phyloP scores from a whole-genome alignment of 306 rosid genomes.

The Pueraria montana region DNA sequence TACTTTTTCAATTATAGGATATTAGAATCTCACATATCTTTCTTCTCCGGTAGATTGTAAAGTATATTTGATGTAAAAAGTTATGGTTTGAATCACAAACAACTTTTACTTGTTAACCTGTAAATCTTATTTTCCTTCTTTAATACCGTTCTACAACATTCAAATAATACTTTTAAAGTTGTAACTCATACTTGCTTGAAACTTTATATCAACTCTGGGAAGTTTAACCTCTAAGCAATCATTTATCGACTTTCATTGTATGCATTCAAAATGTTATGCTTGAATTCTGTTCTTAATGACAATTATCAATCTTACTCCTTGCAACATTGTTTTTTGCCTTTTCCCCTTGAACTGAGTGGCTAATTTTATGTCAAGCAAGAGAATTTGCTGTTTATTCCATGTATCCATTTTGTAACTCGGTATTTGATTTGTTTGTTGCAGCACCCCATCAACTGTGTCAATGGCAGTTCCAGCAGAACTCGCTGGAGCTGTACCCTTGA shows the following conservation, averaged over 20 bases:
- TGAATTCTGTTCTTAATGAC: constrained; percentile 26
- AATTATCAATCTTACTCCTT: constrained; percentile 14
- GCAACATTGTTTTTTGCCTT: not conserved
- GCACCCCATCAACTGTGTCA: constrained; percentile 80
- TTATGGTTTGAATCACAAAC: constrained; percentile 5
- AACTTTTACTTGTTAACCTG: constrained; percentile 4
- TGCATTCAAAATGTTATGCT: not conserved
- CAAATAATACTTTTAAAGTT: not conserved
- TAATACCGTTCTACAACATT: constrained; percentile 3
- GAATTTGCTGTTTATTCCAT: constrained; percentile 20
- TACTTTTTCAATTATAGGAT: constrained; percentile 1
- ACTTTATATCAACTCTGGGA: not conserved
- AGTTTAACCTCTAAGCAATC: constrained; percentile 13
- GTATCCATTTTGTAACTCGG: not conserved
- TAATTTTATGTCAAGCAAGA: not conserved
- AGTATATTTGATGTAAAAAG: not conserved
- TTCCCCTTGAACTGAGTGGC: constrained; percentile 11
- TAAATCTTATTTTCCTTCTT: constrained; percentile 12
- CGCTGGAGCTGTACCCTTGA: constrained; percentile 91
- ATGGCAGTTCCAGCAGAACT: constrained; percentile 87
- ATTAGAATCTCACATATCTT: not conserved
- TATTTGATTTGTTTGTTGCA: constrained; percentile 51
- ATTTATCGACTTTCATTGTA: not conserved
- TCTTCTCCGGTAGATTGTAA: not conserved
- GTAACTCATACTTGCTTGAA: not conserved